Conservation (phyloP, 805 yeast genomes). For the Wickerhamiella siamensis region DNA sequence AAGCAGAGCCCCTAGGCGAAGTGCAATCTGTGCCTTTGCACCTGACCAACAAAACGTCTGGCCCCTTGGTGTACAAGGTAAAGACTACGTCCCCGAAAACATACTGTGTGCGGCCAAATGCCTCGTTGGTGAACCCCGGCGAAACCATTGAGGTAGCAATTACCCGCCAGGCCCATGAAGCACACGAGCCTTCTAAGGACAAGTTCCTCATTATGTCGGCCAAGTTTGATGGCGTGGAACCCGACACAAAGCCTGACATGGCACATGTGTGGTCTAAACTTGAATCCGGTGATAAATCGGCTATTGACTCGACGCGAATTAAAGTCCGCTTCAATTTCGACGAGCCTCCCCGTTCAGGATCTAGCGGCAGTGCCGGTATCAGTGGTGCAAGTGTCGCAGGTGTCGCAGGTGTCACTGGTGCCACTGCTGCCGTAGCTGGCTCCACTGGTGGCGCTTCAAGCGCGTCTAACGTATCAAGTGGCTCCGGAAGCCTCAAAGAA, state of each 20-base stretch:
- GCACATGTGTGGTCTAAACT: conserved; percentile 65
- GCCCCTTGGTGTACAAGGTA: conserved; percentile 76
- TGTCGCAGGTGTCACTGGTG: conserved; percentile 6
- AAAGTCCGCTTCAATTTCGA: conserved; percentile 30
- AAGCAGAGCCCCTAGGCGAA: conserved; percentile 13
- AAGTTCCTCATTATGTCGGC: conserved; percentile 69
- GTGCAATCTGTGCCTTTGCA: conserved; percentile 5
- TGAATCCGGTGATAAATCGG: conserved; percentile 37
- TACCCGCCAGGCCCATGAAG: conserved; percentile 77
- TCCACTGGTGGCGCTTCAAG: conserved; percentile 8
- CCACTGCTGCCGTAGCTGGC: conserved; percentile 5
- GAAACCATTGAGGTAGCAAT: conserved; percentile 55
- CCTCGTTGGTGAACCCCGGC: conserved; percentile 67
- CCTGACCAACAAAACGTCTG: conserved; percentile 38
- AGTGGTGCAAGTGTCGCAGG: conserved; percentile 4
- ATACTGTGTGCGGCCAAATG: conserved; percentile 92
- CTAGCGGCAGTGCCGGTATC: conserved; percentile 1
- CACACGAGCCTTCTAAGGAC: conserved; percentile 70
- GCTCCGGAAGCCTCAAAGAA: too few species aligned
- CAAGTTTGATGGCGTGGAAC: conserved; percentile 26
- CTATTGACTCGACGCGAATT: conserved; percentile 46
- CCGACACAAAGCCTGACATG: conserved; percentile 28
- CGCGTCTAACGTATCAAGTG: background rate
- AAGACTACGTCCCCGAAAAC: conserved; percentile 96
- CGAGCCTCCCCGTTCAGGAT: background rate